Evolutionary conservation across 257 asterid genomes (phyloP).

Genomic region (Jaltomata sinuosa): DNA sequence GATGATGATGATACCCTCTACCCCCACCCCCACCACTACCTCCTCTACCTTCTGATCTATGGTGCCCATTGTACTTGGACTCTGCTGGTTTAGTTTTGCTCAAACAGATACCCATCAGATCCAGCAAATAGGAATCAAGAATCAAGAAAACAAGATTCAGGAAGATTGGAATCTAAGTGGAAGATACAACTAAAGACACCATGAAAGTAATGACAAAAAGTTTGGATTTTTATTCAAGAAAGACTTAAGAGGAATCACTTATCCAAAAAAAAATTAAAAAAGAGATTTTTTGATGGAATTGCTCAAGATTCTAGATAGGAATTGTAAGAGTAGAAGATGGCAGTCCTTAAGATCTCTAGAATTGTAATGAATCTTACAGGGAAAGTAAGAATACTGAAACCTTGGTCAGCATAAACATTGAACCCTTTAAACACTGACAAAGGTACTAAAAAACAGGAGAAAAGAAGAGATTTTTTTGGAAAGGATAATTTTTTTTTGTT

Average conservation of each 20-base stretch:
- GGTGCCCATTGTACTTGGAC: conserved; percentile 3
- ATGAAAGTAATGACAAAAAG: not conserved
- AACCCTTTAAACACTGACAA: not conserved
- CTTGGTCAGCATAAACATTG: not conserved
- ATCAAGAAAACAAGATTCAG: not conserved
- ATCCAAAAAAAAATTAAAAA: not conserved
- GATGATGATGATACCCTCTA: not conserved
- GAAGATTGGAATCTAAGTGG: not conserved
- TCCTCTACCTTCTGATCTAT: conserved; percentile 13
- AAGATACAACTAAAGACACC: not conserved
- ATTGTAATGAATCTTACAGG: not conserved
- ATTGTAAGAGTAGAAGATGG: not conserved
- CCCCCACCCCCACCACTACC: not conserved
- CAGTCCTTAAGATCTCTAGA: not conserved
- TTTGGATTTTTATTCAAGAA: not conserved
- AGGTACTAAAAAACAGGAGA: not conserved
- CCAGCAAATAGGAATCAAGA: not conserved
- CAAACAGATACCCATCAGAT: conserved; percentile 21
- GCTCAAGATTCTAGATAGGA: not conserved
- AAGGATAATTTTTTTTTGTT: not conserved
- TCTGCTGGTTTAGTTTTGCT: conserved; percentile 9
- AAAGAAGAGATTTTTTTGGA: not conserved
- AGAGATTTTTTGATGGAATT: not conserved
- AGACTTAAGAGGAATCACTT: not conserved
- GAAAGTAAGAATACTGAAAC: not conserved